Evolutionary conservation across 1,284 basidiomycete species (phyloP), one percentile per base, ranked within the genome.

Genomic region (Austroboletus niveus): DNA sequence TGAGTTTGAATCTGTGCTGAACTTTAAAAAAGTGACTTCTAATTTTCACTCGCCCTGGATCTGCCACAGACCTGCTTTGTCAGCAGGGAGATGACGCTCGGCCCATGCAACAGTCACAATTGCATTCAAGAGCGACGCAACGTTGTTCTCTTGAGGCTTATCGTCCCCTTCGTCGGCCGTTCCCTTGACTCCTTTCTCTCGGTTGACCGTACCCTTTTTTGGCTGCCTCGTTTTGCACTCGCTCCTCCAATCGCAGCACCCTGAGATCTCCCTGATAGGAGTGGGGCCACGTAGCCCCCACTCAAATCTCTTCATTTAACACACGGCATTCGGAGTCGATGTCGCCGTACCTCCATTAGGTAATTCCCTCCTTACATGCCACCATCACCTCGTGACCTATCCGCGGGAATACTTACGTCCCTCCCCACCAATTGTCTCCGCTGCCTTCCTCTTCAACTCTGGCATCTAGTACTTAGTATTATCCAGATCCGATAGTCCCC

Each of bases 1-100:
- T 54, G 68, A 48, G 53, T 56, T 35, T 68, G 34, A 68, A 66
- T 65, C 54, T 55, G 32, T 27, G 59, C 59, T 55, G 60, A 52
- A 62, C 59, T 66, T 20, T 49, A 58, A 56, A 41, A 15, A 12
- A 17, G 44, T 58, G 45, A 49, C 36, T 45, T 48, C 42, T 9
- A 34, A 34, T 29, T 34, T 34, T 34, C 32, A 11, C n/a, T 17
- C 15, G 49, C 52, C 52, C 50, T 58, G 59, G 54, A 52, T 60
- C 51, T 47, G 54, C 50, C 39, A 40, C 34, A 30, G 31, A 20
- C 31, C 20, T 22, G 47, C n/a, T 47, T 12, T 35, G 42, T 58
- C 48, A 48, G 46, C 31, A n/a, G 7, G 20, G 36, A 34, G 15
- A 38, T 38, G 36, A 38, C 36, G 36, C 32, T 34, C 9, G 32